Base-by-base conservation (phyloP, 371 early-diverging fungal genomes). In the Apophysomyces elegans region DNA sequence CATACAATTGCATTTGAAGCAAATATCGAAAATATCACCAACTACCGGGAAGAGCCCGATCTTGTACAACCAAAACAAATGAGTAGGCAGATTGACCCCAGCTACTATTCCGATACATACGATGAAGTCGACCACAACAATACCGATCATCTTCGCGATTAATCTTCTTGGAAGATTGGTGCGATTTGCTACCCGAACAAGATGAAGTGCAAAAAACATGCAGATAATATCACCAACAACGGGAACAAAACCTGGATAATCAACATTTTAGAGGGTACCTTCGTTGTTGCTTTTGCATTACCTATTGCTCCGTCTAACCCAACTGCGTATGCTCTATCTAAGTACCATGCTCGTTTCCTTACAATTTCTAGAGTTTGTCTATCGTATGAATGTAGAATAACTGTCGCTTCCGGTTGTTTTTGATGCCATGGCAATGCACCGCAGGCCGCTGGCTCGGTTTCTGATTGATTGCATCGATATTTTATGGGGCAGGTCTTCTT, bases 1-100 rank as follows among this genome's bases (percentile, higher is more conserved):
- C 36, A 70, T 61, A 56, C 65, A 67, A 57, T 82, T 82, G 26
- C 73, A 72, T 62, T 77, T 79, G 44, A 70, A 79, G 12, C 77
- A 57, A 18, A 74, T 65, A 62, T 82, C 82, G 26, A 75, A 36
- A 21, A 82, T 41, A 64, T 82, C 82, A 47, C 82, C 82, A 1
- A 76, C 61, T 26, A 82, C 37, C 7, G 82, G 82, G 35, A 16
- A 50, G 54, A 50, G 54, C 54, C 54, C 54, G 54, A 50, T 50
- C 54, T 50, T 50, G 54, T 50, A 50, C 21, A 21, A 50, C 54
- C 54, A 50, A 50, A 41, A 50, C 21, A 56, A 14, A 56, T 64
- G 37, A 5, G 44, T 63, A 8, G 2, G 32, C 26, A 7, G 7
- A 46, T 43, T 37, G 43, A 43, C 7, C 39, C 41, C 21, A 41